phyloP scores from a whole-genome alignment of 306 rosid genomes.

The Trifolium repens region DNA sequence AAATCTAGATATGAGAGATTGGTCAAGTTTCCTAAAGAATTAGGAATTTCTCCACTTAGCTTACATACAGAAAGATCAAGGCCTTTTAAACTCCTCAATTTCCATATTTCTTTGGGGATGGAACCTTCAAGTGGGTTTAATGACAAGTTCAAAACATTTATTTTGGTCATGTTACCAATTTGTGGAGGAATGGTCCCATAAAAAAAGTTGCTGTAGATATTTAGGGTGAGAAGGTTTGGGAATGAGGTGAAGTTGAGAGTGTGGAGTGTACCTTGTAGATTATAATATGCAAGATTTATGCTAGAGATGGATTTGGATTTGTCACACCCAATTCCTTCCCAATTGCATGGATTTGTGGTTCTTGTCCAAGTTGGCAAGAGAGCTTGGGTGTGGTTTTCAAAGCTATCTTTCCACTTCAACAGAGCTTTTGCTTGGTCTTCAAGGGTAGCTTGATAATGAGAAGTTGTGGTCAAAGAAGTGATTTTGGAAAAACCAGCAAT shows the following conservation, averaged over 20 bases:
- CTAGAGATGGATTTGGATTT: slow-evolving; percentile 24
- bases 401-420: slow-evolving; percentile 36
- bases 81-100: slow-evolving; percentile 15
- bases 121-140: neutral
- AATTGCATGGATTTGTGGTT: slow-evolving; percentile 17
- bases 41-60: slow-evolving; percentile 11
- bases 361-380: slow-evolving; percentile 31
- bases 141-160: slow-evolving; percentile 28
- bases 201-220: slow-evolving; percentile 24
- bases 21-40: slow-evolving; percentile 31
- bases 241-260: slow-evolving; percentile 30
- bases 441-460: slow-evolving; percentile 4
- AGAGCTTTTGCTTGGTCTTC: slow-evolving; percentile 8
- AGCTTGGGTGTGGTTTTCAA: slow-evolving; percentile 12
- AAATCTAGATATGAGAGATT: slow-evolving; percentile 28
- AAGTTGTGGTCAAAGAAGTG: neutral
- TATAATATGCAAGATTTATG: slow-evolving; percentile 31
- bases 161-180: slow-evolving; percentile 35
- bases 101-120: slow-evolving; percentile 39
- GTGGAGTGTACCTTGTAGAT: slow-evolving; percentile 28
- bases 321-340: slow-evolving; percentile 34
- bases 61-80: neutral
- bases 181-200: slow-evolving; percentile 38
- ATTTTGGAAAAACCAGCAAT: slow-evolving; percentile 19
- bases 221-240: slow-evolving; percentile 29